A percentile compares a stretch with the other conserved stretches of the same genome.
phyloP scores from a whole-genome alignment of 164 flowering plant species.

The Piper betle region DNA sequence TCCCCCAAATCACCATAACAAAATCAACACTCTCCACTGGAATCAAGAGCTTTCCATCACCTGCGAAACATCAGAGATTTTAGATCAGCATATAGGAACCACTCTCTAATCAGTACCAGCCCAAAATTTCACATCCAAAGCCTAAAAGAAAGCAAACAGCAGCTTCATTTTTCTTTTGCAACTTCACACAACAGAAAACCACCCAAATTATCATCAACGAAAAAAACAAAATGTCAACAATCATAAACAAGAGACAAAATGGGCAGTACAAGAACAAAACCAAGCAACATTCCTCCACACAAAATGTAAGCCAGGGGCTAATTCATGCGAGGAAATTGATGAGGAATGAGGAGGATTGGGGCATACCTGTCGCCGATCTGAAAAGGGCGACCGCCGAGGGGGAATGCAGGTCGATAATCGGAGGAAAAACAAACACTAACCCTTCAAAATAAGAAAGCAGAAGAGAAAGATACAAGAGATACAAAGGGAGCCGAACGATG shows the following conservation, averaged over 20 bases:
- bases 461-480: neutral
- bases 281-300: neutral
- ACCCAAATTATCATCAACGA: too few species aligned
- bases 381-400: neutral
- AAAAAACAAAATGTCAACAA: too few species aligned
- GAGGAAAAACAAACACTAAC: neutral
- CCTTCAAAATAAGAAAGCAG: neutral
- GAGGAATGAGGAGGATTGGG: neutral
- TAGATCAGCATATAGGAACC: slow-evolving; percentile 20
- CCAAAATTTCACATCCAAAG: slow-evolving; percentile 3
- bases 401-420: neutral
- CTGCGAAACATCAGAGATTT: slow-evolving; percentile 13
- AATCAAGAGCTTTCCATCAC: neutral
- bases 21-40: slow-evolving; percentile 26
- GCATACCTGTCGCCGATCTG: neutral
- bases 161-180: too few species aligned
- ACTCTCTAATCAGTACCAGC: too few species aligned
- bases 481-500: neutral
- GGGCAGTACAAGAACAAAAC: too few species aligned
- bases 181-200: too few species aligned
- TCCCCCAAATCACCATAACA: slow-evolving; percentile 28
- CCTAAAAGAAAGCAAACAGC: neutral
- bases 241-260: too few species aligned
- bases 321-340: neutral
- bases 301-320: neutral